Conservation (phyloP, 768 basidiomycete genomes). For the Pleurotus ostreatus region DNA sequence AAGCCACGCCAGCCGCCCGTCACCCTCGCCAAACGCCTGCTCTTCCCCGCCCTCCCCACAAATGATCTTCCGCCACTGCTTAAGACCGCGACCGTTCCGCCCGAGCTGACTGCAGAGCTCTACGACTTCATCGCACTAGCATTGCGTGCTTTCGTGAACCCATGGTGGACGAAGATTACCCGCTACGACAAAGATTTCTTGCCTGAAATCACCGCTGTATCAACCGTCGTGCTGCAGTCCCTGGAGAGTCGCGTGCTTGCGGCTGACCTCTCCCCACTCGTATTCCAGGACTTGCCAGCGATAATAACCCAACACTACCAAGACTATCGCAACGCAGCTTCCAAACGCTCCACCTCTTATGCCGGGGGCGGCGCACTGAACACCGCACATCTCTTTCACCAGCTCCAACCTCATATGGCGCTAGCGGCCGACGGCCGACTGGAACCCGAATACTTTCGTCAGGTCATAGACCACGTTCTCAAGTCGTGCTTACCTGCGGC, state of each 20-base stretch:
- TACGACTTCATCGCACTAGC: slow-evolving; percentile 81
- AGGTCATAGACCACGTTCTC: slow-evolving; percentile 74
- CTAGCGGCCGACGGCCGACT: slow-evolving; percentile 59
- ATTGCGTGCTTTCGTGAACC: slow-evolving; percentile 72
- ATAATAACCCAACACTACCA: slow-evolving; percentile 72
- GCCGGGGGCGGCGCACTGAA: slow-evolving; percentile 61
- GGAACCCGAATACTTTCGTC: slow-evolving; percentile 76
- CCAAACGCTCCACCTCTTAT: slow-evolving; percentile 66
- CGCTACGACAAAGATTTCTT: slow-evolving; percentile 82
- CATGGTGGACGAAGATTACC: slow-evolving; percentile 85
- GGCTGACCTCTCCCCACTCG: slow-evolving; percentile 55
- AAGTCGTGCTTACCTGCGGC: slow-evolving; percentile 68
- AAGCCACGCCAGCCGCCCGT: slow-evolving; percentile 25
- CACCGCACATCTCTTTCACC: slow-evolving; percentile 70
- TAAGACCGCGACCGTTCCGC: slow-evolving; percentile 33
- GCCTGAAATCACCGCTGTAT: slow-evolving; percentile 59
- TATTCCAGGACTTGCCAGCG: slow-evolving; percentile 59
- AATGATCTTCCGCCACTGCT: slow-evolving; percentile 53
- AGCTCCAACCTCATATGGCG: slow-evolving; percentile 83
- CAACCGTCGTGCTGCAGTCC: slow-evolving; percentile 52
- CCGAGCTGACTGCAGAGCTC: slow-evolving; percentile 62
- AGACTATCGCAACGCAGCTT: slow-evolving; percentile 69
- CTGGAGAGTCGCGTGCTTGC: slow-evolving; percentile 56
- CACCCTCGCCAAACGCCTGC: slow-evolving; percentile 51
- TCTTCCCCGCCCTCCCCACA: slow-evolving; percentile 49